Evolutionary conservation across 2,329 filamentous ascomycete species (phyloP), one percentile per base, ranked within the genome.

Genomic region (Xylariaceae sp.): DNA sequence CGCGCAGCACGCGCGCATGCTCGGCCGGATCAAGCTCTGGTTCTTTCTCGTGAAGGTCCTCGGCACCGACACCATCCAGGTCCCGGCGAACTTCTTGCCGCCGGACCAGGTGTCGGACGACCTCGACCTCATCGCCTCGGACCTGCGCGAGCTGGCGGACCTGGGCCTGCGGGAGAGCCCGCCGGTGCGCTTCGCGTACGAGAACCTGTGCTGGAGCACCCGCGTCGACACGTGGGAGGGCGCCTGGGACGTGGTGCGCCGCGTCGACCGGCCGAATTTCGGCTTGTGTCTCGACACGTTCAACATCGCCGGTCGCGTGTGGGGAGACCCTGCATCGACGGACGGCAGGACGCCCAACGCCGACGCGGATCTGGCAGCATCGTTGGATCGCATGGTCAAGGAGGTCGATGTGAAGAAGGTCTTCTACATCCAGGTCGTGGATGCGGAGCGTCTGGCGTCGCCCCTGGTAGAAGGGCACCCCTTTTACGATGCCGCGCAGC

Each of bases 211-310:
- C 51, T 91, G 82, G 78, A 85, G 83, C 9, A 88, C 84, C 0
- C 72, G 79, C 39, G 68, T 82, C 43, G 73, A 87, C 56, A 80
- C 72, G 0, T 91, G 87, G 87, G 85, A 89, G 58, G 65, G 68
- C 9, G 78, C 76, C 49, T 91, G 83, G 82, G 76, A 82, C 4
- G 67, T 89, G 2, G 79, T 89, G 1, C 64, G 72, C 51, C 65
- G 65, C 3, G 84, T 89, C 19, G 71, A 86, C 59, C 64, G 83
- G 6, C 63, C 73, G 8, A 90, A 90, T 62, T 88, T 90, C 56
- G 86, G 86, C 7, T 67, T 89, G 31, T 89, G 85, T 56, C 70
- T 90, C 18, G 86, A 90, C 62, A 87, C 81, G 0, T 90, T 88
- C 66, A 87, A 90, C 61, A 84, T 90, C 44, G 78, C 84, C 0